phyloP scores from a whole-genome alignment of 148 eudicot genomes.

The Polygonum maritimum region DNA sequence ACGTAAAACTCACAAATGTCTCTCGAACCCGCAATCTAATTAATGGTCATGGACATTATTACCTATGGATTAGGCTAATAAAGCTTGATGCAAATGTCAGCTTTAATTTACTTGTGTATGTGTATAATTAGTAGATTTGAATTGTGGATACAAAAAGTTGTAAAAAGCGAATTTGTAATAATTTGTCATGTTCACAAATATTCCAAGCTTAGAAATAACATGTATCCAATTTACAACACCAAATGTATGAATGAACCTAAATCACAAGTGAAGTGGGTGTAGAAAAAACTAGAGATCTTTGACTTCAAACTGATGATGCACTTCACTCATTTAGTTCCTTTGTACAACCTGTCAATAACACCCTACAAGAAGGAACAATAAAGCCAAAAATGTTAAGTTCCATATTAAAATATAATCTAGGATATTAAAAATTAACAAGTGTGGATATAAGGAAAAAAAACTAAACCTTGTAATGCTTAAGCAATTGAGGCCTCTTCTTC shows the following conservation, averaged over 20 bases:
- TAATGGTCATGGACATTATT: too few relatives aligned
- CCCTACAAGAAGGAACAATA: neutral
- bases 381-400: neutral
- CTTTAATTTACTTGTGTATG: too few relatives aligned
- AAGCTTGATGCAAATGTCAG: too few relatives aligned
- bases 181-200: neutral
- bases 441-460: neutral
- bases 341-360: constrained; percentile 3
- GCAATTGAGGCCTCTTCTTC: constrained; percentile 86
- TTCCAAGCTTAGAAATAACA: neutral
- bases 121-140: too few relatives aligned
- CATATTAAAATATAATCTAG: neutral
- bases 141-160: neutral
- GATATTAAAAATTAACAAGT: too few relatives aligned
- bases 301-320: neutral
- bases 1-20: too few relatives aligned
- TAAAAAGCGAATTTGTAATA: neutral
- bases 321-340: neutral
- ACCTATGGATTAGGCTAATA: too few relatives aligned
- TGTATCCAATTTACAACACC: neutral
- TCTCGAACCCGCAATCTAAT: too few relatives aligned
- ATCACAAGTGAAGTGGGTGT: neutral
- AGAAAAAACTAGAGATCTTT: too few relatives aligned
- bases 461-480: constrained; percentile 71
- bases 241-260: neutral